phyloP scores from a whole-genome alignment of 2,329 filamentous ascomycete species.

The Aspergillus niger region DNA sequence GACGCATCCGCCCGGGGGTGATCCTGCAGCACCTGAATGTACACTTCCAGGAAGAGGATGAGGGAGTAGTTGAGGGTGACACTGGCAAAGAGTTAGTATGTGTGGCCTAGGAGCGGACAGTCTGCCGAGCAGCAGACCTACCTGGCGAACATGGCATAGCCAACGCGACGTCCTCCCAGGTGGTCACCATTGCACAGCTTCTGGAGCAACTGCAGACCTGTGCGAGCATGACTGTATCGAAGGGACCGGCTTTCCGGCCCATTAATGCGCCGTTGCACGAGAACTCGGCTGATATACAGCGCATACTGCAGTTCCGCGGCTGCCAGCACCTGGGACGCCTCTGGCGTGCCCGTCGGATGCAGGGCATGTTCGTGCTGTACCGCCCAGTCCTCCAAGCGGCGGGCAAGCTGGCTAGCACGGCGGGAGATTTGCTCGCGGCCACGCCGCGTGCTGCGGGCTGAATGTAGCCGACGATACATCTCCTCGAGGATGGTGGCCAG shows the following conservation, averaged over 20 bases:
- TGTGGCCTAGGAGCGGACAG: neutral
- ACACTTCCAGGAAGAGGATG: neutral
- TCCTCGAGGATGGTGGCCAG: neutral
- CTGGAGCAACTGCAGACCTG: neutral
- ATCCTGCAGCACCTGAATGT: neutral
- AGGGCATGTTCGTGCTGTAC: neutral
- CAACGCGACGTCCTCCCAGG: neutral
- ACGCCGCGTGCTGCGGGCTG: neutral
- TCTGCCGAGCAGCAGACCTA: neutral
- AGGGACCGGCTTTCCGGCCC: neutral
- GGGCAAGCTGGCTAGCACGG: neutral
- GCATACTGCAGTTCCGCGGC: neutral
- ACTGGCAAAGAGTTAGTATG: neutral
- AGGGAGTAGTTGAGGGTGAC: neutral
- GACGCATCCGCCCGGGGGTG: neutral
- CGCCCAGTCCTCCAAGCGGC: neutral
- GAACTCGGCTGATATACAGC: neutral
- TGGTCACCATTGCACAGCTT: neutral
- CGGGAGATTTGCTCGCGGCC: neutral
- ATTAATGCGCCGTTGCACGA: neutral
- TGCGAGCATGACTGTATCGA: neutral
- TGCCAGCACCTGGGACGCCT: neutral
- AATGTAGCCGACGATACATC: neutral
- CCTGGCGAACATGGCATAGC: neutral
- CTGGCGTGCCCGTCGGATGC: neutral